A percentile compares a stretch with the other conserved stretches of the same genome.
These are phyloP conservation scores for Tuber microsphaerosporum DNA, from an alignment of 495 filamentous ascomycete genomes.

Conservation along the genomic window DNA sequence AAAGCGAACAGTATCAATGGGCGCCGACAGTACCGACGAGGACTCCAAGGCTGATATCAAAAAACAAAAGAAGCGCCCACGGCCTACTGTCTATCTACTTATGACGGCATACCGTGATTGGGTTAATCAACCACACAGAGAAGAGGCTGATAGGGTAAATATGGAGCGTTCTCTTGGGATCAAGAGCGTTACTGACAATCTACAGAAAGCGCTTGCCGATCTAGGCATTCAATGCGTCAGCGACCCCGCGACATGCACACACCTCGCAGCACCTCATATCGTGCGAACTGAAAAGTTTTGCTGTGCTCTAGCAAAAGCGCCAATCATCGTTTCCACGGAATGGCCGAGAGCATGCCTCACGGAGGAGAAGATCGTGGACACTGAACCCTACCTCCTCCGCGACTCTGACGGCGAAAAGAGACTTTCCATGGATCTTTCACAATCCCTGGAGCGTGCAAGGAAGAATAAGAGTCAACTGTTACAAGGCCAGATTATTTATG, in stretches of 20 bases:
- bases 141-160: slow-evolving; percentile 73
- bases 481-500: slow-evolving; percentile 65
- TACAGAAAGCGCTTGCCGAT: slow-evolving; percentile 69
- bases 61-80: slow-evolving; percentile 33
- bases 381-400: slow-evolving; percentile 56
- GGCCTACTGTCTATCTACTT: slow-evolving; percentile 33
- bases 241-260: slow-evolving; percentile 66
- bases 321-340: slow-evolving; percentile 63
- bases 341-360: slow-evolving; percentile 70
- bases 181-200: slow-evolving; percentile 32
- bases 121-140: slow-evolving; percentile 53
- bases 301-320: slow-evolving; percentile 68
- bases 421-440: slow-evolving; percentile 59
- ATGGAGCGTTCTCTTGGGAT: not conserved
- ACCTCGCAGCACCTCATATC: slow-evolving; percentile 79
- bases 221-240: slow-evolving; percentile 74
- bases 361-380: slow-evolving; percentile 52
- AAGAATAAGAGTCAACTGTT: slow-evolving; percentile 69
- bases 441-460: slow-evolving; percentile 61
- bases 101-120: slow-evolving; percentile 38
- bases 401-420: slow-evolving; percentile 65
- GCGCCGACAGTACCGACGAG: slow-evolving; percentile 16
- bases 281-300: slow-evolving; percentile 91
- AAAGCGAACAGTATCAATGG: slow-evolving; percentile 51
- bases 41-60: slow-evolving; percentile 24